Base-by-base conservation (phyloP, 2,329 filamentous ascomycete species). In the Nemania abortiva region DNA sequence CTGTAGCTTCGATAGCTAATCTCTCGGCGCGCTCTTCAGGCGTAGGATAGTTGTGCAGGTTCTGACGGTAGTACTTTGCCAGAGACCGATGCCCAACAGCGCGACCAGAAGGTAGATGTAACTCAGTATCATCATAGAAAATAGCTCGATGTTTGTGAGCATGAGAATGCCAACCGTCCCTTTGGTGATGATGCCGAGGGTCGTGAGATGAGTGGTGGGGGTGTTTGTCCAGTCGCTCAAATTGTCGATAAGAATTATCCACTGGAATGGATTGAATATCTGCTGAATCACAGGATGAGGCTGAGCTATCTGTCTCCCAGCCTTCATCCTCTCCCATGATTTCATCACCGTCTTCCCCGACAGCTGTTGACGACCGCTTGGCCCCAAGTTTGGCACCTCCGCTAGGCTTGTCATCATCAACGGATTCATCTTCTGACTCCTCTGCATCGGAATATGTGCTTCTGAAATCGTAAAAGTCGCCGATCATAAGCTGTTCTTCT, bases 381-480 rank as follows among this genome's bases (percentile, higher is more conserved):
- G 86, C 86, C 7, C 91, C 91, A 11, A 94, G 85, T 79, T 92
- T 95, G 69, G 91, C 90, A 15, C 92, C 92, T 15, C 87, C 84
- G 9, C 81, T 82, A 47, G 84, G 82, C 31, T 83, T 83, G 27
- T 82, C 84, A 58, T 87, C 86, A 7, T 83, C 84, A 3, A 81
- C 80, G 3, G 78, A 78, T 39, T 81, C 85, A 24, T 90, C 89
- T 6, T 89, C 88, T 1, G 88, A 89, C 1, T 89, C 87, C 18
- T 88, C 92, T 11, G 86, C 89, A 76, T 98, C 96, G 0, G 94
- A 96, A 80, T 99, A 99, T 1, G 96, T 97, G 82, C 92, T 93
- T 73, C 93, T 89, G 86, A 99, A 99, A 79, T 99, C 96, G 81
- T 99, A 99, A 81, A 93, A 98, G 73, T 98, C 93, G 65, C 96